Evolutionary conservation across 768 basidiomycete species (phyloP).

Genomic region (Auriscalpium orientale): DNA sequence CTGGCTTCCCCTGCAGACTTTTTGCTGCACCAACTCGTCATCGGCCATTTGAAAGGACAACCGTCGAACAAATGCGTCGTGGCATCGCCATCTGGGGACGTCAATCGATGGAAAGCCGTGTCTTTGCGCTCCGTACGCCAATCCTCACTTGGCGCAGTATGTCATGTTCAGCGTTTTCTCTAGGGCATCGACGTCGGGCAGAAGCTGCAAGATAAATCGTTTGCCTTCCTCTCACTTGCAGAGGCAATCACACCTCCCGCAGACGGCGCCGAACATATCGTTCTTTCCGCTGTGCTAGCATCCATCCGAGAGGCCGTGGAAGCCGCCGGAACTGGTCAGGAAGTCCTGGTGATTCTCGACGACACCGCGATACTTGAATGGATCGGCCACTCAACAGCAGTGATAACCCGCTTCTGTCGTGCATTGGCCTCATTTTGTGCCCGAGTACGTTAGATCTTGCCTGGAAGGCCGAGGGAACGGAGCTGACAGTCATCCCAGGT

Average conservation of each 20-base stretch:
- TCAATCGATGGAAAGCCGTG: slow-evolving; percentile 56
- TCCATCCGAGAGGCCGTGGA: slow-evolving; percentile 7
- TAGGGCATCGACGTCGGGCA: slow-evolving; percentile 9
- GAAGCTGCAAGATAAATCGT: slow-evolving; percentile 6
- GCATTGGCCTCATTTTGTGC: slow-evolving; percentile 50
- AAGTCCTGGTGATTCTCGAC: slow-evolving; percentile 55
- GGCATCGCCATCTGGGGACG: slow-evolving; percentile 49
- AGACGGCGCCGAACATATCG: no score
- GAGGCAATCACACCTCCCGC: not conserved
- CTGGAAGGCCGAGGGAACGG: not conserved
- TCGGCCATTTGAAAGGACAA: slow-evolving; percentile 41
- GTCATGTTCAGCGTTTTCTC: not conserved
- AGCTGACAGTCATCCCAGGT: slow-evolving; percentile 27
- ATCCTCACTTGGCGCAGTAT: not conserved
- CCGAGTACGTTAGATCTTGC: slow-evolving; percentile 31
- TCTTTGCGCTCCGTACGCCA: slow-evolving; percentile 53
- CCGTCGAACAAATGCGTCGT: slow-evolving; percentile 34
- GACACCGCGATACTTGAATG: slow-evolving; percentile 63
- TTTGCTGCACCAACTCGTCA: slow-evolving; percentile 49
- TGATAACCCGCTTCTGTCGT: slow-evolving; percentile 50
- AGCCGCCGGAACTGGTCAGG: no score
- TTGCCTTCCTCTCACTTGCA: not conserved
- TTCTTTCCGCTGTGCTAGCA: not conserved
- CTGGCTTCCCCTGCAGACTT: slow-evolving; percentile 69
- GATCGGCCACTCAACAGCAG: slow-evolving; percentile 50